phyloP scores from a whole-genome alignment of 2,329 filamentous ascomycete genomes.

The Camptophora hylomeconis region DNA sequence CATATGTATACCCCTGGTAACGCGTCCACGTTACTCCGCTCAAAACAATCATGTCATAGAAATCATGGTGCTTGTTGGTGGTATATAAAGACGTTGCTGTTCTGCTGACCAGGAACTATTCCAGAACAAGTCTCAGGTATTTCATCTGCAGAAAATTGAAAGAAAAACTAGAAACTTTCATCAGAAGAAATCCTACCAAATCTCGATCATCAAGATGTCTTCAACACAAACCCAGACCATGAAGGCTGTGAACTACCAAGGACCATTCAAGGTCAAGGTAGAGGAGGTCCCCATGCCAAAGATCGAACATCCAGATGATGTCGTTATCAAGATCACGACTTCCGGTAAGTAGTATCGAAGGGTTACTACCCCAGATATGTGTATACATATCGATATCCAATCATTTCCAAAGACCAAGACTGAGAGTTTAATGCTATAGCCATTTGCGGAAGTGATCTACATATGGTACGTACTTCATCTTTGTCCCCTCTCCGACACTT shows the following conservation, averaged over 20 bases:
- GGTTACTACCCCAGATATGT: no score
- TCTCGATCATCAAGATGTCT: no score
- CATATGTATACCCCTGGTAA: no score
- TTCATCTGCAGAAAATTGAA: slow-evolving; percentile 31
- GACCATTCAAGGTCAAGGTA: slow-evolving; percentile 49
- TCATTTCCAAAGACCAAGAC: no score
- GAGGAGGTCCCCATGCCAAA: slow-evolving; percentile 45
- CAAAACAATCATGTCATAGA: no score
- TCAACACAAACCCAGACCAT: slow-evolving; percentile 37
- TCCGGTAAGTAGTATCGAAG: slow-evolving; percentile 31
- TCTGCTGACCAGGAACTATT: no score
- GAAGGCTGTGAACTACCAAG: slow-evolving; percentile 52
- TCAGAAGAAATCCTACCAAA: slow-evolving; percentile 27
- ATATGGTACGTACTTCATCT: slow-evolving; percentile 24
- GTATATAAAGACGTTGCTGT: no score
- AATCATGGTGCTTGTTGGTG: no score
- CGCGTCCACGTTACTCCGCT: no score
- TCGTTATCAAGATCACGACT: slow-evolving; percentile 53
- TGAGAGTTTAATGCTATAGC: no score
- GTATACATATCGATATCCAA: slow-evolving; percentile 1
- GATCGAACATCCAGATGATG: slow-evolving; percentile 51
- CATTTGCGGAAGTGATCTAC: slow-evolving; percentile 42
- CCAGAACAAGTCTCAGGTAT: slow-evolving; percentile 20
- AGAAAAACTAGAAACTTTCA: slow-evolving; percentile 23
- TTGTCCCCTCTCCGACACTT: no score